phyloP scores from a whole-genome alignment of 169 alveolate genomes.

The Perkinsus chesapeaki region DNA sequence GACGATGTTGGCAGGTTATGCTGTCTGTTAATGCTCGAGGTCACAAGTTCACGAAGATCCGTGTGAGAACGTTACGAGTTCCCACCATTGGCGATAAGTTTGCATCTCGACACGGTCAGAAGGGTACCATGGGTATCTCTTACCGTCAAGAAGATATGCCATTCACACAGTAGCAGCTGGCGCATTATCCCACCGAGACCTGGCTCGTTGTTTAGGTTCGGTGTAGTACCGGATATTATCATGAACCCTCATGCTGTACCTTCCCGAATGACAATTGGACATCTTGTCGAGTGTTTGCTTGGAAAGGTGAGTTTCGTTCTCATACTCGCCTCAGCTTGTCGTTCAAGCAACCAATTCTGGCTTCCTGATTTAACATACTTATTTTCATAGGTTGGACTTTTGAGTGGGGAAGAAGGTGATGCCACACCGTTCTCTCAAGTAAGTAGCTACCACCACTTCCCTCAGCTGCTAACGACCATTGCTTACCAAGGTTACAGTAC shows the following conservation, averaged over 20 bases:
- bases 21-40: slow-evolving; percentile 91
- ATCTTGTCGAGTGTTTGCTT: slow-evolving; percentile 95
- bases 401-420: slow-evolving; percentile 96
- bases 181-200: neutral
- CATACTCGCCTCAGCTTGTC: neutral
- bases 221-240: slow-evolving; percentile 97
- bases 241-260: slow-evolving; percentile 99
- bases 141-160: slow-evolving; percentile 98
- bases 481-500: slow-evolving; percentile 80
- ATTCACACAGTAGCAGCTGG: slow-evolving; percentile 56
- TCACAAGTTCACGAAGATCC: slow-evolving; percentile 78
- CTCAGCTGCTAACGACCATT: neutral
- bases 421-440: slow-evolving; percentile 97
- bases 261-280: slow-evolving; percentile 99
- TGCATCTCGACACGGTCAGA: slow-evolving; percentile 99
- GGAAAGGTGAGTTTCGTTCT: neutral
- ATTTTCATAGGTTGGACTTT: slow-evolving; percentile 80
- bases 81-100: slow-evolving; percentile 99
- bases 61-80: slow-evolving; percentile 49
- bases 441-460: neutral
- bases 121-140: slow-evolving; percentile 99
- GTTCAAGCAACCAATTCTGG: neutral
- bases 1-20: slow-evolving; percentile 62
- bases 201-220: slow-evolving; percentile 47
- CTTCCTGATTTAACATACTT: neutral